Evolutionary conservation across 768 basidiomycete species (phyloP).

Genomic region (Lactarius hatsudake): DNA sequence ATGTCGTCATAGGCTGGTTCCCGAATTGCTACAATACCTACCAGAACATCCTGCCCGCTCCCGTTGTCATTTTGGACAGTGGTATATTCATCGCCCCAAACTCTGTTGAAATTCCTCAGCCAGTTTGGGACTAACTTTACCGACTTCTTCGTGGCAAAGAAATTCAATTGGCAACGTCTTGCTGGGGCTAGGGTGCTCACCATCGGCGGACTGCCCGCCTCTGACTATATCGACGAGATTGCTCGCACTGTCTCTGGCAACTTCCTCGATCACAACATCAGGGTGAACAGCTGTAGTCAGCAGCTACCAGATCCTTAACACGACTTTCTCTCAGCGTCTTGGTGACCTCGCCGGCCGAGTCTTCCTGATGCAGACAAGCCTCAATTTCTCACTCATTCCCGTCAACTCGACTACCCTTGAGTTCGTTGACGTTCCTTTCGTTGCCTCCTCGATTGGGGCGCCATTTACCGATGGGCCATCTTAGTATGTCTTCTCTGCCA

Average conservation of each 20-base stretch:
- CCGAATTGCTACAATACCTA: slow-evolving; percentile 48
- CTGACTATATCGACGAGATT: slow-evolving; percentile 53
- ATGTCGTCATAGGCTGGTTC: slow-evolving; percentile 45
- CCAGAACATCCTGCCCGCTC: slow-evolving; percentile 53
- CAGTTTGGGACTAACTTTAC: slow-evolving; percentile 48
- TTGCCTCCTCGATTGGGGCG: slow-evolving; percentile 45
- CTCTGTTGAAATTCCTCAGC: slow-evolving; percentile 48
- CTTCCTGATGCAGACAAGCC: slow-evolving; percentile 44
- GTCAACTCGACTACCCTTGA: slow-evolving; percentile 48
- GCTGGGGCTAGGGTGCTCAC: slow-evolving; percentile 56
- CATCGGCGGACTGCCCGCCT: slow-evolving; percentile 54
- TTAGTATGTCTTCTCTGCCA: slow-evolving; percentile 41
- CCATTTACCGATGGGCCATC: slow-evolving; percentile 51
- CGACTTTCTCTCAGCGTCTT: slow-evolving; percentile 54
- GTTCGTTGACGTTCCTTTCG: slow-evolving; percentile 51
- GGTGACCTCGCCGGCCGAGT: slow-evolving; percentile 54
- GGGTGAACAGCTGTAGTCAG: slow-evolving; percentile 62
- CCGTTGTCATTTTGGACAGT: slow-evolving; percentile 35
- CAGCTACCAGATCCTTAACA: slow-evolving; percentile 47
- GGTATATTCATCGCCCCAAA: slow-evolving; percentile 53
- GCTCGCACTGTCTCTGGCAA: slow-evolving; percentile 60
- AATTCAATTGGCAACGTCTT: slow-evolving; percentile 57
- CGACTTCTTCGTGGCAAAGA: slow-evolving; percentile 40
- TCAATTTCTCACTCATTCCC: slow-evolving; percentile 49
- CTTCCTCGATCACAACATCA: slow-evolving; percentile 59